These are phyloP conservation scores for Heterococcus sp. DNA, from an alignment of 108 stramenopile species.

Conservation along the genomic window DNA sequence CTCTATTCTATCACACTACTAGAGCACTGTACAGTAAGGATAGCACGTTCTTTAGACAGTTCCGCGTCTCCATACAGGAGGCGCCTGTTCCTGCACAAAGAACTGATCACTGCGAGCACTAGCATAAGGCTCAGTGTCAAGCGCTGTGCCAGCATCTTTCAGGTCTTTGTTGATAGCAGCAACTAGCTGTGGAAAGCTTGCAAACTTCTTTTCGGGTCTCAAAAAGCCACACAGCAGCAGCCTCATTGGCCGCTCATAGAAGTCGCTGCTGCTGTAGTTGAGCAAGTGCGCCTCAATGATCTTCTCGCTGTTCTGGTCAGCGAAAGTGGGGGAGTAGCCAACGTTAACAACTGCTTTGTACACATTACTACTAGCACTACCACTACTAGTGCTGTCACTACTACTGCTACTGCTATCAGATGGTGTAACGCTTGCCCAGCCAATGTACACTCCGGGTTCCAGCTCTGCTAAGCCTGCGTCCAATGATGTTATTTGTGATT, in stretches of 20 bases:
- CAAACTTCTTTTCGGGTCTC: constrained; percentile 23
- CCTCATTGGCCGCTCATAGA: constrained; percentile 30
- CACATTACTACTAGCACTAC: not conserved
- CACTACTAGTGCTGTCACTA: not conserved
- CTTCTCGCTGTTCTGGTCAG: constrained; percentile 31
- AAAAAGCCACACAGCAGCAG: constrained; percentile 35
- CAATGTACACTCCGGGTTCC: constrained; percentile 28
- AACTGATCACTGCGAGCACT: not conserved
- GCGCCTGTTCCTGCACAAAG: too few species aligned
- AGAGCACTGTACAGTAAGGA: too few species aligned
- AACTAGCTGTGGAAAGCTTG: constrained; percentile 36
- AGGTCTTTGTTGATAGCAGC: constrained; percentile 35
- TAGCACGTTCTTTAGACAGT: too few species aligned
- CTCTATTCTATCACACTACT: too few species aligned
- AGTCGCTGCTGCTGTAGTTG: constrained; percentile 15
- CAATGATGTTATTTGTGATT: too few species aligned
- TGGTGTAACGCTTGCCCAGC: constrained; percentile 29
- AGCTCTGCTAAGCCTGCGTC: not conserved
- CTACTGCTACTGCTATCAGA: too few species aligned
- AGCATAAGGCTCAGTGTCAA: not conserved
- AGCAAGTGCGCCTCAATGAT: constrained; percentile 44
- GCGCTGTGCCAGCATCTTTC: not conserved
- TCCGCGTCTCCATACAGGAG: too few species aligned
- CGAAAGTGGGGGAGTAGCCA: constrained; percentile 45
- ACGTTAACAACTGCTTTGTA: constrained; percentile 43